These are phyloP conservation scores for Debaryomyces tyrocola DNA, from an alignment of 805 yeast genomes.

Conservation along the genomic window DNA sequence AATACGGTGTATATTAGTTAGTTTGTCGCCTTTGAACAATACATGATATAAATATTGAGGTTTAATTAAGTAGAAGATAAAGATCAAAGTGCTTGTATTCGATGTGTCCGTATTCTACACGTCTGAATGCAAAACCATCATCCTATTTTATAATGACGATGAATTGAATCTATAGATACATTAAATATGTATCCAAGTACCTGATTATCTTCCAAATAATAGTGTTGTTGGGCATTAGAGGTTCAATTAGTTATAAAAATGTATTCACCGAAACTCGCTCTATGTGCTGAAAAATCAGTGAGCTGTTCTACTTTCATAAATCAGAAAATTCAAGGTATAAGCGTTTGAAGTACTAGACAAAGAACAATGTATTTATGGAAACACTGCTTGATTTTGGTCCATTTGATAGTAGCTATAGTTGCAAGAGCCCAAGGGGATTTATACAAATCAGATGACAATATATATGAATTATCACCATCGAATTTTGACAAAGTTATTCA, in stretches of 20 bases:
- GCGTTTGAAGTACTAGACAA: not conserved
- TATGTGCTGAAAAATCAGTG: not conserved
- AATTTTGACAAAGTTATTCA: slow-evolving; percentile 68
- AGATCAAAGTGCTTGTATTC: too few species aligned
- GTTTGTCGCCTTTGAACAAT: not conserved
- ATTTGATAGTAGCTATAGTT: not conserved
- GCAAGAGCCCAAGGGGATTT: slow-evolving; percentile 15
- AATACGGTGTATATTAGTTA: not conserved
- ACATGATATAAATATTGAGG: slow-evolving; percentile 2
- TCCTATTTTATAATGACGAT: too few species aligned
- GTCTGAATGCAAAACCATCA: too few species aligned
- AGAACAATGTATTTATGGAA: slow-evolving; percentile 1
- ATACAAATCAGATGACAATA: slow-evolving; percentile 42
- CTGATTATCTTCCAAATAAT: too few species aligned
- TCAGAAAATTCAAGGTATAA: too few species aligned
- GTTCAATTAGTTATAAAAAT: too few species aligned
- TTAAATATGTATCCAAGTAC: too few species aligned
- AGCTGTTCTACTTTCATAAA: not conserved
- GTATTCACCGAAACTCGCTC: not conserved
- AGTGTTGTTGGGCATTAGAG: too few species aligned
- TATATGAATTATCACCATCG: slow-evolving; percentile 55
- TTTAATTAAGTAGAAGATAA: not conserved
- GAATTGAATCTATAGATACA: too few species aligned
- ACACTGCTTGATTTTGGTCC: not conserved
- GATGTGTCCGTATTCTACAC: too few species aligned